Base-by-base conservation (phyloP, 768 basidiomycete species). In the Boletus rubropictus region DNA sequence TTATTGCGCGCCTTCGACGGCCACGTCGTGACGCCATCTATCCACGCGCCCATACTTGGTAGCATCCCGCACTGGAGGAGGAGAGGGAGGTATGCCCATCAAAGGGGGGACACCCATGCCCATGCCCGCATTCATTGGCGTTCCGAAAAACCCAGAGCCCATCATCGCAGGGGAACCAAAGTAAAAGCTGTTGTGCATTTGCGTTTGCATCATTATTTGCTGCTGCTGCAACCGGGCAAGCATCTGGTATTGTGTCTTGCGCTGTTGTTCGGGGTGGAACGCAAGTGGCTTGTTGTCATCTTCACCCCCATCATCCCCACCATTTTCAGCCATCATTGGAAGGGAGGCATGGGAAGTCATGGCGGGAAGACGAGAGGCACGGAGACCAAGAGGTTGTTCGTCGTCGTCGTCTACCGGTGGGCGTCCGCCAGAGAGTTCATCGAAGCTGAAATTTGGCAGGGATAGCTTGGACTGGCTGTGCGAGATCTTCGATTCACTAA, bases 1-100 rank as follows among this genome's bases (percentile, higher is more conserved):
- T 42, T 61, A 65, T 32, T 51, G 58, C 47, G 79, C 72, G n/a
- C 81, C 83, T 54, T 86, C 86, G 10, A 84, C 79, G 15, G 78
- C 81, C 37, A 91, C 86, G 56, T 87, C 80, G 51, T 76, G 81
- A 53, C 89, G 79, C 89, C 89, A 91, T 50, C 78, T 77, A 63
- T 91, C 89, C 22, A 91, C 88, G 4, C 78, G 72, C 8, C 76
- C 78, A 52, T 75, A 84, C 60, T 89, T 90, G 29, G 70, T 73
- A 32, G 77, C 69, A 48, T 90, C 88, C 20, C 76, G 77, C 33
- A 74, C 59, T 8, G 81, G 82, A 12, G 84, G 82, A 21, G 84
- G 82, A 2, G 83, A 81, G 28, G 76, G 67, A 27, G 69, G 62
- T 1, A 64, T 39, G 11, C 71, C 66, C 57, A 79, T 65, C 41